Evolutionary conservation across 805 yeast genomes (phyloP), one percentile per base, ranked within the genome.

Genomic region (Hanseniaspora jakobsenii): DNA sequence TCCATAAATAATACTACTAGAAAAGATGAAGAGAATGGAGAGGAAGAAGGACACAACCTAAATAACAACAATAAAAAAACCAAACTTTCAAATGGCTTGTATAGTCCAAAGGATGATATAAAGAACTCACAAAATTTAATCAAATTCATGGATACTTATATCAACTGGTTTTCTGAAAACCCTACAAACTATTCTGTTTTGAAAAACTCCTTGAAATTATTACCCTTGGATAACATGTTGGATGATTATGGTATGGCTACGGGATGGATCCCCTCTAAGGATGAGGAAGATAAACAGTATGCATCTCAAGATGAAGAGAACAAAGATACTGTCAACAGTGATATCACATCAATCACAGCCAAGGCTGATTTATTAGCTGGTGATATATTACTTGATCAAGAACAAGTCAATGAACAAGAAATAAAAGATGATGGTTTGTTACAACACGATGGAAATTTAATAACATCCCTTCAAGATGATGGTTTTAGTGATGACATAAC

Each of bases 271-370:
- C n/a, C n/a, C n/a, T n/a, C n/a, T n/a, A n/a, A n/a, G n/a, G n/a
- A n/a, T n/a, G n/a, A n/a, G n/a, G n/a, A n/a, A n/a, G n/a, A n/a
- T n/a, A n/a, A n/a, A n/a, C n/a, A n/a, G n/a, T n/a, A n/a, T n/a
- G 23, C 32, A 10, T 41, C 45, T 14, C 28, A 36, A 7, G 36
- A 32, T 13, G 36, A 18, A 18, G 36, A n/a, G n/a, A n/a, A n/a
- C n/a, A n/a, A n/a, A n/a, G n/a, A n/a, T n/a, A n/a, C n/a, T n/a
- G n/a, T n/a, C n/a, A n/a, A n/a, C n/a, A n/a, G n/a, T n/a, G n/a
- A n/a, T n/a, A n/a, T n/a, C n/a, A n/a, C n/a, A n/a, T n/a, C n/a
- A n/a, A n/a, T n/a, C 6, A 24, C 27, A 24, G 27, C 27, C 27
- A 24, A n/a, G n/a, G n/a, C n/a, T 24, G 27, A 24, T 7, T 6